A percentile compares a stretch with the other conserved stretches of the same genome.
Evolutionary conservation across 2,329 filamentous ascomycete species (phyloP).

Genomic region (Colletotrichum gigasporum): DNA sequence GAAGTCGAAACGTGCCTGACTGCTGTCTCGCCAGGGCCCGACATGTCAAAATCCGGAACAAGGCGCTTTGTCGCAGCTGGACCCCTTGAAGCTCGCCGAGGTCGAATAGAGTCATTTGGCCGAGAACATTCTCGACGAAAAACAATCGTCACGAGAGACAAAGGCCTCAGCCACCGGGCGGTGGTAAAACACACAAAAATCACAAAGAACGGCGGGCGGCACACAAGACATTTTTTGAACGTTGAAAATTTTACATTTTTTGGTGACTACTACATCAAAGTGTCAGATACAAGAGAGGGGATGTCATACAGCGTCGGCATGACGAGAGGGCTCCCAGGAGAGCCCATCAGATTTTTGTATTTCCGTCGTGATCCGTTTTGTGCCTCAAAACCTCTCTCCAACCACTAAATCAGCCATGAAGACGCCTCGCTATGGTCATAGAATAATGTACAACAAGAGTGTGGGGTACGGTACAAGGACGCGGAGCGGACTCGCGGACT

Average conservation of each 20-base stretch:
- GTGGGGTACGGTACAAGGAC: constrained; percentile 15
- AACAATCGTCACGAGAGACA: no score
- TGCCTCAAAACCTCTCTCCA: constrained; percentile 12
- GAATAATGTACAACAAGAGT: constrained; percentile 42
- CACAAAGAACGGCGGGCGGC: neutral
- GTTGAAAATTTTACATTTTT: constrained; percentile 6
- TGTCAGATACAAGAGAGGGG: constrained; percentile 48
- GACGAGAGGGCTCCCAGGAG: constrained; percentile 20
- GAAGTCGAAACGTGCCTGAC: neutral
- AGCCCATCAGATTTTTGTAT: constrained; percentile 16
- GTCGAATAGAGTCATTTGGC: no score
- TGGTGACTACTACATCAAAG: constrained; percentile 7
- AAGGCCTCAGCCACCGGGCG: neutral
- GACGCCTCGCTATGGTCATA: constrained; percentile 47
- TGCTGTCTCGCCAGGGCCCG: neutral
- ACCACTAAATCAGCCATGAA: constrained; percentile 34
- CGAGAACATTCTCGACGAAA: no score
- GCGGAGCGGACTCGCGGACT: constrained; percentile 4
- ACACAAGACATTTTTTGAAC: neutral
- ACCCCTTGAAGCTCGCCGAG: neutral
- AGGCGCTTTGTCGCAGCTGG: neutral
- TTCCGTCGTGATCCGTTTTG: constrained; percentile 18
- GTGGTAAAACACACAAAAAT: no score
- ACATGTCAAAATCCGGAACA: neutral
- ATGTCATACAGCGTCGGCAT: constrained; percentile 42